A percentile compares a stretch with the other conserved stretches of the same genome.
Conservation (phyloP, 495 filamentous ascomycete genomes). For the Immersiella caudata region DNA sequence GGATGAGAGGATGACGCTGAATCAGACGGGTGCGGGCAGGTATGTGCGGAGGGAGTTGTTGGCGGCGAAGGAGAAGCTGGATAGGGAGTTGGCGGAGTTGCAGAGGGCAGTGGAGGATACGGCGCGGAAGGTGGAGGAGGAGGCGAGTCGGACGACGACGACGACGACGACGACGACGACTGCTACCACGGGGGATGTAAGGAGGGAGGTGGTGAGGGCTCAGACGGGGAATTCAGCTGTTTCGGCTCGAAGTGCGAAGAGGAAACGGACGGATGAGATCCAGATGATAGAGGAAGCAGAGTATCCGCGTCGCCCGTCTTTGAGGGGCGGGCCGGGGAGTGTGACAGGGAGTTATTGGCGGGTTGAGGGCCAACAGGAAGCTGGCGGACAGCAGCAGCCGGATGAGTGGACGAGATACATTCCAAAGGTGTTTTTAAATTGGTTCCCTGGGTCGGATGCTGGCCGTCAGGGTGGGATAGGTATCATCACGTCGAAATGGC, state of each 20-base stretch:
- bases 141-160: neutral
- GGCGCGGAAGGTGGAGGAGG: neutral
- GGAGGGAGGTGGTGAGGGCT: neutral
- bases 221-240: neutral
- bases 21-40: constrained; percentile 39
- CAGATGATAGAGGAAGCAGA: neutral
- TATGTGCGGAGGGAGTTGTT: constrained; percentile 29
- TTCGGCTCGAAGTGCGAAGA: neutral
- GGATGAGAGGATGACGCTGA: constrained; percentile 31
- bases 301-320: neutral
- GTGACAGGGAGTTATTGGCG: neutral
- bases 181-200: too few species aligned
- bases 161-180: too few species aligned
- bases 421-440: neutral
- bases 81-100: constrained; percentile 26
- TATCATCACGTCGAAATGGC: neutral
- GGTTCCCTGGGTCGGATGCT: neutral
- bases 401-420: neutral
- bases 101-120: constrained; percentile 26
- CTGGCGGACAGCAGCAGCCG: neutral
- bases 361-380: neutral
- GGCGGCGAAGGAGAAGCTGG: constrained; percentile 23
- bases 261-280: neutral
- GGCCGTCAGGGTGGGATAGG: neutral
- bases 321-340: neutral